Conservation (phyloP, 2,329 filamentous ascomycete genomes). For the Fusarium secorum region DNA sequence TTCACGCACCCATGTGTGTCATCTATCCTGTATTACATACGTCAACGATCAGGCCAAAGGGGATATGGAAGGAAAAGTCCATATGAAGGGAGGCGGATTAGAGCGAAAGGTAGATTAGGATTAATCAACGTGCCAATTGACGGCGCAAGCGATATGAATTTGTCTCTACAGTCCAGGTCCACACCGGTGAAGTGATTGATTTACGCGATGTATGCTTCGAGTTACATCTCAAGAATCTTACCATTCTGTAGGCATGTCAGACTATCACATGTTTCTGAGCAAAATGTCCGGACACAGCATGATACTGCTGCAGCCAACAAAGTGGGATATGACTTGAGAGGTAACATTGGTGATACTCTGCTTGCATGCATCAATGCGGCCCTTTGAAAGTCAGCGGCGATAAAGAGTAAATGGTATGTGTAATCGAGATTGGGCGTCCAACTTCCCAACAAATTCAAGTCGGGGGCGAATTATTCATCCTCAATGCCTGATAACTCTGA, state of each 20-base stretch:
- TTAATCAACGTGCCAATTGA: slow-evolving; percentile 26
- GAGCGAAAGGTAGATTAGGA: slow-evolving; percentile 23
- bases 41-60: slow-evolving; percentile 7
- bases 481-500: neutral
- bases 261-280: neutral
- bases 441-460: neutral
- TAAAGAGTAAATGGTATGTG: neutral
- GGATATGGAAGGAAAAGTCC: slow-evolving; percentile 24
- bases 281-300: neutral
- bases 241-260: neutral
- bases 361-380: neutral
- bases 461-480: neutral
- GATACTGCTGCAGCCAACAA: neutral
- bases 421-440: neutral
- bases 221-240: neutral
- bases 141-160: slow-evolving; percentile 8
- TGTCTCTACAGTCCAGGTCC: neutral
- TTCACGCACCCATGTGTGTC: slow-evolving; percentile 19
- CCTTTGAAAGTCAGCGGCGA: neutral
- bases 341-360: slow-evolving; percentile 1
- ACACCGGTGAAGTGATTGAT: neutral
- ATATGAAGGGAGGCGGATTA: slow-evolving; percentile 4
- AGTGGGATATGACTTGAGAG: neutral
- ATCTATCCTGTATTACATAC: slow-evolving; percentile 38
- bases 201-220: neutral